Conservation (phyloP, 257 asterid genomes). For the Nicotiana undulata region DNA sequence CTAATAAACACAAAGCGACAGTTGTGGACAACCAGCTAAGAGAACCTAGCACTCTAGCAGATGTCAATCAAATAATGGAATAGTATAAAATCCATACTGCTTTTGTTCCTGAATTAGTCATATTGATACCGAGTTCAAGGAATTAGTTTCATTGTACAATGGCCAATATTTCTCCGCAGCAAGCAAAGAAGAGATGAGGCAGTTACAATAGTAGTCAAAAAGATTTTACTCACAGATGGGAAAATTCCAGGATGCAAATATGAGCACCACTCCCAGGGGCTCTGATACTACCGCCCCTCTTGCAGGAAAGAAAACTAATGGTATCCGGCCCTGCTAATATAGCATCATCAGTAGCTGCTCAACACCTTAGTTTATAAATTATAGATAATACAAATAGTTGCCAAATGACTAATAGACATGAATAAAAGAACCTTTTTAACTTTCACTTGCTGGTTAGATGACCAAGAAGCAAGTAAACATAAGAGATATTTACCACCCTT, state of each 20-base stretch:
- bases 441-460: not conserved
- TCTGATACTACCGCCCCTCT: slow-evolving; percentile 67
- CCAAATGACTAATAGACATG: not conserved
- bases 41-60: not conserved
- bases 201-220: not conserved
- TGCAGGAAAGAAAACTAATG: slow-evolving; percentile 63
- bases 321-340: slow-evolving; percentile 45
- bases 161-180: not conserved
- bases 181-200: not conserved
- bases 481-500: not conserved
- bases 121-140: not conserved
- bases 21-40: not conserved
- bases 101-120: not conserved
- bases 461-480: slow-evolving; percentile 3
- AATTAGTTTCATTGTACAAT: not conserved
- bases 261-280: slow-evolving; percentile 84
- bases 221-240: slow-evolving; percentile 62
- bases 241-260: slow-evolving; percentile 78
- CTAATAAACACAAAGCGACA: not conserved
- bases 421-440: not conserved
- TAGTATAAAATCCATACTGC: not conserved
- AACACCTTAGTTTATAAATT: not conserved
- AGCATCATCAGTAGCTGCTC: slow-evolving; percentile 8
- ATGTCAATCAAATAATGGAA: not conserved
- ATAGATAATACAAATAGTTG: not conserved